Base-by-base conservation (phyloP, 371 early-diverging fungal species). In the Mucor sp. region DNA sequence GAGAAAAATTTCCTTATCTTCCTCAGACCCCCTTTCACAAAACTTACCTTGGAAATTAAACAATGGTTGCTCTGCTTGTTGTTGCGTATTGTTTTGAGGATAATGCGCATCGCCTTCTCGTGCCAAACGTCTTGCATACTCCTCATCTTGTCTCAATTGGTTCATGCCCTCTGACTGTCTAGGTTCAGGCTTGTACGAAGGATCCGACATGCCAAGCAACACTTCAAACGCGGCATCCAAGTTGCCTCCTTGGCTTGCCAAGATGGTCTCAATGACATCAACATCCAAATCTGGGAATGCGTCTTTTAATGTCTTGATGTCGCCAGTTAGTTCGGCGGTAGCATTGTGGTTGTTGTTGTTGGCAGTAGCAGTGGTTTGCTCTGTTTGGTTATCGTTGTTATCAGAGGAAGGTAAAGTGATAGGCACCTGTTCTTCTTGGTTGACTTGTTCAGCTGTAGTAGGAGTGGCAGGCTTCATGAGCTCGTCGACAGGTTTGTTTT, bases 191-290 rank as follows among this genome's bases (percentile, higher is more conserved):
- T 72, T 77, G 30, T 77, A 77, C 44, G 65, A 57, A 61, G 79
- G 79, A 61, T 78, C 79, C 8, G 76, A 75, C 67, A 78, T 74
- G 48, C 72, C 67, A 19, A 78, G 65, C 50, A 78, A 68, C 12
- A 74, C 63, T 41, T 78, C 79, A 68, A 78, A 78, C n/a, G 76
- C 65, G 33, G 67, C 48, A 57, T 78, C 76, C 19, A 75, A 50
- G 35, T 65, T 69, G 17, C 63, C 69, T 11, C 66, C 67, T 62
- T 78, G 75, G 19, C 69, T 74, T 7, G 64, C 72, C 17, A 74
- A 62, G n/a, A 78, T 72, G 6, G 74, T 70, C 48, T 78, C 74
- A 66, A 78, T 68, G n/a, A 78, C 62, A n/a, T 75, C 75, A 9
- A 71, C 30, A 28, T 78, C 79, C 30, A 78, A 60, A 50, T 68